Evolutionary conservation across 2,329 filamentous ascomycete genomes (phyloP).

Genomic region (Penicillium sp.): DNA sequence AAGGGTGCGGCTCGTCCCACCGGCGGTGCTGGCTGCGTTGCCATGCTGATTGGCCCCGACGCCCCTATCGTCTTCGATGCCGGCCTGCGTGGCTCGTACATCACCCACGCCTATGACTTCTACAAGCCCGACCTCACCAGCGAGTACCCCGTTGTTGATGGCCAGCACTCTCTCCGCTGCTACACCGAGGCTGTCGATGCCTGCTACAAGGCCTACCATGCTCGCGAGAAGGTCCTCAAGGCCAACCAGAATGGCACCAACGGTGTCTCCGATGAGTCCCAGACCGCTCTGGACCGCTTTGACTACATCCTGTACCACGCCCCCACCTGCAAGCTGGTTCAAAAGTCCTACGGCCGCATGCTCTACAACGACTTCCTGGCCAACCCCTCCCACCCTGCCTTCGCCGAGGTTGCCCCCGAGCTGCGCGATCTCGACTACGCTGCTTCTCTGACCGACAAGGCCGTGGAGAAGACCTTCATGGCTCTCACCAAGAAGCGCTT

Average conservation of each 20-base stretch:
- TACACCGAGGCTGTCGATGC: slow-evolving; percentile 80
- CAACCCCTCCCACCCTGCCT: slow-evolving; percentile 68
- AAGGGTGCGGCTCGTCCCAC: slow-evolving; percentile 81
- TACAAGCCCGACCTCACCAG: slow-evolving; percentile 88
- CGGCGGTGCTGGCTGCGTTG: slow-evolving; percentile 77
- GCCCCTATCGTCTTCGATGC: slow-evolving; percentile 77
- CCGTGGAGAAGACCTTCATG: slow-evolving; percentile 86
- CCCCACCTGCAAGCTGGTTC: slow-evolving; percentile 83
- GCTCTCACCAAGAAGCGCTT: slow-evolving; percentile 80
- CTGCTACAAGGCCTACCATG: slow-evolving; percentile 79
- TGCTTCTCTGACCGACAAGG: slow-evolving; percentile 78
- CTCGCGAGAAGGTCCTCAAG: slow-evolving; percentile 67
- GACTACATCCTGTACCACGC: slow-evolving; percentile 83
- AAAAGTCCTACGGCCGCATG: slow-evolving; percentile 81
- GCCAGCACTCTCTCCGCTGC: slow-evolving; percentile 80
- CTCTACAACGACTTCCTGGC: slow-evolving; percentile 83
- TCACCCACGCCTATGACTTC: slow-evolving; percentile 85
- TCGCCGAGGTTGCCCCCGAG: slow-evolving; percentile 75
- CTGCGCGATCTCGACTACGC: slow-evolving; percentile 77
- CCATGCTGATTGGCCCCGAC: slow-evolving; percentile 76
- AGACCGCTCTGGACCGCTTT: slow-evolving; percentile 75
- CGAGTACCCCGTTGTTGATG: slow-evolving; percentile 85
- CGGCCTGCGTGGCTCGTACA: slow-evolving; percentile 77
- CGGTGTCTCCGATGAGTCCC: slow-evolving; percentile 50
- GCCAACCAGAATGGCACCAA: slow-evolving; percentile 55